A percentile compares a stretch with the other conserved stretches of the same genome.
Conservation (phyloP, 495 filamentous ascomycete genomes). For the Diplogelasinospora grovesii region DNA sequence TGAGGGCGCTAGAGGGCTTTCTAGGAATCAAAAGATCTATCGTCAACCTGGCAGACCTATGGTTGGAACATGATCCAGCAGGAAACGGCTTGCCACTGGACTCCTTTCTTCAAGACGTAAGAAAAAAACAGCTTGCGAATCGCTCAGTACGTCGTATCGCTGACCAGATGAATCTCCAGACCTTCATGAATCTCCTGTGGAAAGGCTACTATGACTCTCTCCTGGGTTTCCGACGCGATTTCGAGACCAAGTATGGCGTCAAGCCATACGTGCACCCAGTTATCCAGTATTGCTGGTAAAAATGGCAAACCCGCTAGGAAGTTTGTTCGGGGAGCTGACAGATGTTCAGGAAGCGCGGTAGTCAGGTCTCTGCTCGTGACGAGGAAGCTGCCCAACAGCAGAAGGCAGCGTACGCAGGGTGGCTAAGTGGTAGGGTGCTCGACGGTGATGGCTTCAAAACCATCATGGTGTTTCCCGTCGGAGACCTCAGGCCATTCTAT, state of each 20-base stretch:
- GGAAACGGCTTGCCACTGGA: too few species aligned
- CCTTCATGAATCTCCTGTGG: neutral
- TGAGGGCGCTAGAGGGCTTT: too few species aligned
- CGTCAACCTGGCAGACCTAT: too few species aligned
- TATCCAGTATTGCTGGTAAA: constrained; percentile 1
- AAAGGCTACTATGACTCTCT: neutral
- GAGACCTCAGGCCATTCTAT: neutral
- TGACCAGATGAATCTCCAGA: neutral
- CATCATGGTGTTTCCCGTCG: neutral
- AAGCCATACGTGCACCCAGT: neutral
- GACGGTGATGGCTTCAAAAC: neutral
- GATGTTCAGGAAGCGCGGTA: neutral
- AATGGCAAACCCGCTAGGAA: neutral
- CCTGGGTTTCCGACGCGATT: neutral
- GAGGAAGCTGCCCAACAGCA: neutral
- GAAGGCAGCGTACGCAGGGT: neutral
- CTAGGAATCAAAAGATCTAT: too few species aligned
- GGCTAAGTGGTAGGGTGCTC: neutral
- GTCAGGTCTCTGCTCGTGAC: neutral
- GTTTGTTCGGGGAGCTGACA: neutral
- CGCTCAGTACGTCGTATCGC: neutral
- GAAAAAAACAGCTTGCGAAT: neutral
- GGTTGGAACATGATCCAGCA: too few species aligned
- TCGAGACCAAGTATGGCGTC: neutral
- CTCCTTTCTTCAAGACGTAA: neutral